Base-by-base conservation (phyloP, 257 asterid genomes). In the Cordia subcordata region DNA sequence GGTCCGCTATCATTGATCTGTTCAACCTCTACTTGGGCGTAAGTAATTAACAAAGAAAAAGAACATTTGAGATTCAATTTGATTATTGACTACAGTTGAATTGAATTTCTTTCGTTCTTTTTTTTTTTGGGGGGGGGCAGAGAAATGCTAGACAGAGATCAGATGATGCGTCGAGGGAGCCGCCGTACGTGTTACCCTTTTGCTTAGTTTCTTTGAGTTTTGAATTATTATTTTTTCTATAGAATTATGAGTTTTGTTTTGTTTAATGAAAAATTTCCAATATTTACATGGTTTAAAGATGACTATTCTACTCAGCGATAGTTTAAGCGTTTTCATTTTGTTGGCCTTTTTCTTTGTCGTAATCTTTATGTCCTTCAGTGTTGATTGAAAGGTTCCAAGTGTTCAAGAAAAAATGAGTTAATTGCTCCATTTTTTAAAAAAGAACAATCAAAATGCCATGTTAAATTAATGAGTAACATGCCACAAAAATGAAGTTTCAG, bases 21-120 rank as follows among this genome's bases (percentile, higher is more conserved):
- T 84, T 89, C 79, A 82, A 80, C 67, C 85, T 85, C 46, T 89
- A 86, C 72, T 68, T 89, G 55, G 96, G 96, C 72, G 83, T 86
- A 74, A 67, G 88, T 72, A 52, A 14, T 20, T 22, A 3, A n/a
- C 18, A 9, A 0, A 17, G 8, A 52, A 52, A 19, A 3, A 19
- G 11, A 3, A 49, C 0, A 18, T 5, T 8, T 49, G 32, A 10
- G 19, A 15, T 49, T 65, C 17, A 12, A 1, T 18, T 20, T 33
- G 11, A 1, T 21, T 20, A 6, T 8, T 5, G 10, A 27, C 59
- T 49, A 37, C n/a, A 40, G 22, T 57, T 49, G 16, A 13, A 12
- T 47, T 4, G 13, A 46, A 11, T 23, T 18, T 12, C 4, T 16
- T 23, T 53, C 18, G 65, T 63, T 32, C 52, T 63, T 65, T 68